phyloP scores from a whole-genome alignment of 768 basidiomycete genomes.

The Rubroboletus pulcherrimus region DNA sequence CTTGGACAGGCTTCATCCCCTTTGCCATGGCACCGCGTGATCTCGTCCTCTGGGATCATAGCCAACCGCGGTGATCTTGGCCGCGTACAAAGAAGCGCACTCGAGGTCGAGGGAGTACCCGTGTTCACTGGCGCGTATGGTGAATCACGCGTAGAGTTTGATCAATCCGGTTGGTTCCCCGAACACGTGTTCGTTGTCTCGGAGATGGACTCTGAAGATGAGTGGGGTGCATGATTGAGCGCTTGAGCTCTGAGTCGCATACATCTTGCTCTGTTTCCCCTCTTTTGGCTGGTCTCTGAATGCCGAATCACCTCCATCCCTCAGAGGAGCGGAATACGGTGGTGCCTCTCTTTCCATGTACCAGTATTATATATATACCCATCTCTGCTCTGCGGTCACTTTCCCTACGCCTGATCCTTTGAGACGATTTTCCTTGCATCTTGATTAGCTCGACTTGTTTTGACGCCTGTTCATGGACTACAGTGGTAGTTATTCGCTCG shows the following conservation, averaged over 20 bases:
- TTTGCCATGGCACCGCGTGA: conserved; percentile 77
- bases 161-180: conserved; percentile 64
- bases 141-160: conserved; percentile 53
- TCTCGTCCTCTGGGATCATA: conserved; percentile 62
- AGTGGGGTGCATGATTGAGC: conserved; percentile 20
- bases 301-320: not conserved
- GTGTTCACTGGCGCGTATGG: conserved; percentile 51
- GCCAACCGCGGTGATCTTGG: conserved; percentile 72
- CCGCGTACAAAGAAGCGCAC: conserved; percentile 61
- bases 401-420: not conserved
- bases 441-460: not conserved
- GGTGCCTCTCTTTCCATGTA: not conserved
- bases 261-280: no score
- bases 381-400: not conserved
- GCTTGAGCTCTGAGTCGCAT: not conserved
- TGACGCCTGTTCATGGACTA: not conserved
- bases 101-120: conserved; percentile 74
- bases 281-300: not conserved
- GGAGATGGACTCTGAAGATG: conserved; percentile 14
- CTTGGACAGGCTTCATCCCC: conserved; percentile 56
- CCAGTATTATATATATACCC: not conserved
- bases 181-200: conserved; percentile 9
- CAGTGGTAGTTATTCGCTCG: not conserved
- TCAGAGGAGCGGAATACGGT: not conserved
- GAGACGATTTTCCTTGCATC: not conserved